Base-by-base conservation (phyloP, 345 rosid genomes). In the Clarkia xantiana region DNA sequence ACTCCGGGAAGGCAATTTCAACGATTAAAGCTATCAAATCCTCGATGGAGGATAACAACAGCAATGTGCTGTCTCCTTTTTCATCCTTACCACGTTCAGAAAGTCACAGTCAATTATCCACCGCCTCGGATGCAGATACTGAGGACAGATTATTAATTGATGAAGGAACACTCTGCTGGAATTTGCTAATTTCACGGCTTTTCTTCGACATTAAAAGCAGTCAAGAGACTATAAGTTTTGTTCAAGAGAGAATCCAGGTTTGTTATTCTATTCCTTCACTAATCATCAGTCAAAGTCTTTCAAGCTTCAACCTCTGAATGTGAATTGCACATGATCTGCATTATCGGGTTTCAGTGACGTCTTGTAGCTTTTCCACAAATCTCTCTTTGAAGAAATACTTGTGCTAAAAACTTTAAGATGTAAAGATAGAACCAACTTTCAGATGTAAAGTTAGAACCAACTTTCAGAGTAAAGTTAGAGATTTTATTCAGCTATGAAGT, bases 101-200 rank as follows among this genome's bases (percentile, higher is more conserved):
- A 59, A 70, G 77, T 68, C 83, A 71, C 57, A 72, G 76, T 68
- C 73, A 66, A 47, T 40, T 47, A 14, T 81, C 82, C 54, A 76
- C 59, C 57, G 47, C 46, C 50, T 80, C 94, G 17, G 96, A 91
- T 45, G 60, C 60, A 40, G 89, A 75, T 22, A 63, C 58, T 5
- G 93, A 86, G 59, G 96, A 84, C 47, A 86, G 63, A 61, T 57
- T 69, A 13, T 57, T 49, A 42, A 17, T 68, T 17, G 98, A 91
- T 45, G 96, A 78, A 67, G 98, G 90, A 77, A 84, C 94, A 44
- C 70, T 76, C 13, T 77, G 82, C 45, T 86, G 72, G 85, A 91
- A 91, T 62, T 69, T 86, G 65, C 64, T 91, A 43, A 70, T 91
- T 52, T 80, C 94, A 18, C 77, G 96, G 52, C 64, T 86, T 46